Evolutionary conservation across 345 rosid species (phyloP).

Genomic region (Citrus maxima): DNA sequence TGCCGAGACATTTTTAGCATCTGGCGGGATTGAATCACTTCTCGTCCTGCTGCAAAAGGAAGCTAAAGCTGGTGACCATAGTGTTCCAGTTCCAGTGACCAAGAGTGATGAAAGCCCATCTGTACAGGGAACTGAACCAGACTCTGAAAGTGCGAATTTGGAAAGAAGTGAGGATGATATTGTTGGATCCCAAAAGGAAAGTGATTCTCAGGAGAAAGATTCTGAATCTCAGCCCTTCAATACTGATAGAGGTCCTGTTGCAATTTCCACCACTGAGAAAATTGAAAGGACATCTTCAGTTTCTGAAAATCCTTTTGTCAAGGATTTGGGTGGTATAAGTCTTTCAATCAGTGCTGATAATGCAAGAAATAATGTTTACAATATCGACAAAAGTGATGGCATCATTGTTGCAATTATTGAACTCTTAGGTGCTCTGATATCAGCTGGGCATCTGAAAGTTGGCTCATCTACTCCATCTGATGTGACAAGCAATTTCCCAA

Average conservation of each 20-base stretch:
- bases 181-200: constrained; percentile 31
- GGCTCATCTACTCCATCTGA: constrained; percentile 56
- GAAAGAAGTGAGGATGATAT: constrained; percentile 45
- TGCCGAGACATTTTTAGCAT: constrained; percentile 73
- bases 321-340: constrained; percentile 90
- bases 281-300: constrained; percentile 58
- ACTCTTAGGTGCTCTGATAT: constrained; percentile 77
- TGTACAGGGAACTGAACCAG: constrained; percentile 38
- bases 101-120: constrained; percentile 36
- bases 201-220: constrained; percentile 36
- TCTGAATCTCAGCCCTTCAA: constrained; percentile 33
- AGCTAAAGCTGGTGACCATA: constrained; percentile 78
- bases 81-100: constrained; percentile 30
- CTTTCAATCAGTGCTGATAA: constrained; percentile 91
- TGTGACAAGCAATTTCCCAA: constrained; percentile 54
- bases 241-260: constrained; percentile 28
- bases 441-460: constrained; percentile 73
- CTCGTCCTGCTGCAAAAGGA: constrained; percentile 94
- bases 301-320: constrained; percentile 51
- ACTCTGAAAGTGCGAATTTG: constrained; percentile 22
- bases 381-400: constrained; percentile 85
- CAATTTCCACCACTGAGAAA: constrained; percentile 34
- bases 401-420: constrained; percentile 86
- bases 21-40: constrained; percentile 96
- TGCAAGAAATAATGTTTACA: constrained; percentile 94